A percentile compares a stretch with the other conserved stretches of the same genome.
phyloP scores from a whole-genome alignment of 139 green algal genomes.

The Tetradesmus lagerheimii region DNA sequence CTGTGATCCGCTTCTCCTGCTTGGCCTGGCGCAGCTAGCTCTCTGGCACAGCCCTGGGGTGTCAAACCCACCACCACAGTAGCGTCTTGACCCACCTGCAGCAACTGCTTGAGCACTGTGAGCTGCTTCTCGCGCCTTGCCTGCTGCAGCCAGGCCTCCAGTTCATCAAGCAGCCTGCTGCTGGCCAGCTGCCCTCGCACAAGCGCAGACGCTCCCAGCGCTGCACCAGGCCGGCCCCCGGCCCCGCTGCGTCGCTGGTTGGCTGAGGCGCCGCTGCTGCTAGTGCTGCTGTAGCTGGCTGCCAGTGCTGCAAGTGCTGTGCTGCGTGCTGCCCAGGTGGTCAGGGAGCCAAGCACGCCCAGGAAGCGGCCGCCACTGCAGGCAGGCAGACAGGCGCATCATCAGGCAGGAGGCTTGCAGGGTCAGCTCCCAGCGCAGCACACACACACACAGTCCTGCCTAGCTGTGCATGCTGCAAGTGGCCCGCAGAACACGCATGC shows the following conservation, averaged over 20 bases:
- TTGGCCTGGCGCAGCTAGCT: too few species aligned
- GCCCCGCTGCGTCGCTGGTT: not conserved
- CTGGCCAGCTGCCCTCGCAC: conserved; percentile 18
- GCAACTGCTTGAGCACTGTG: not conserved
- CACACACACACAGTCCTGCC: too few species aligned
- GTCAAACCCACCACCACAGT: too few species aligned
- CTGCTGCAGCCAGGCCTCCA: conserved; percentile 13
- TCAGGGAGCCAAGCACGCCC: not conserved
- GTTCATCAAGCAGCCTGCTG: conserved; percentile 24
- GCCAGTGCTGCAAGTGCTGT: conserved; percentile 6
- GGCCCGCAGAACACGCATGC: too few species aligned
- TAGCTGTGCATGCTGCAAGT: too few species aligned
- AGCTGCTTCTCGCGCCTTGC: not conserved
- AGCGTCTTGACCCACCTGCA: too few species aligned
- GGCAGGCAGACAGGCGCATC: not conserved
- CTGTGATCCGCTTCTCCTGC: too few species aligned
- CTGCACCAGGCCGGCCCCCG: not conserved
- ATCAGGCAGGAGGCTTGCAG: too few species aligned
- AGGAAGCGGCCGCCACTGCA: conserved; percentile 25
- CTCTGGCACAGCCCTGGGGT: too few species aligned
- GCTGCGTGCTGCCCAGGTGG: conserved; percentile 15
- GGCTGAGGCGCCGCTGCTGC: not conserved
- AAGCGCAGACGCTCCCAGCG: not conserved
- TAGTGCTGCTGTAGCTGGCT: conserved; percentile 28
- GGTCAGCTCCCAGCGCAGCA: too few species aligned